Evolutionary conservation across 2,329 filamentous ascomycete species (phyloP), one percentile per base, ranked within the genome.

Genomic region (Rutstroemia sp.): DNA sequence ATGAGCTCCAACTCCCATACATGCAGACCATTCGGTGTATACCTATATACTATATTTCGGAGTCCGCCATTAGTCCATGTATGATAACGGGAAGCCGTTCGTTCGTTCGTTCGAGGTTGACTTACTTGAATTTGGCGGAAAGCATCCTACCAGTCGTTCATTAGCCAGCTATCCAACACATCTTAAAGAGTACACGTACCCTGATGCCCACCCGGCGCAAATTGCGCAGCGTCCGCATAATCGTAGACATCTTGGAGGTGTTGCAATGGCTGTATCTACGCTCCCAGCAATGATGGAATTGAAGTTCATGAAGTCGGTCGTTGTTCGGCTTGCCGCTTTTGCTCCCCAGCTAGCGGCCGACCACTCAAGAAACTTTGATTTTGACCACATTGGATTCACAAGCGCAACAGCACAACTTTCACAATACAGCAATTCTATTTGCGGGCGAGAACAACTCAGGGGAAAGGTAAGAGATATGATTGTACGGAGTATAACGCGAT

Each of bases 41-140:
- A 70, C 67, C 67, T 59, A 61, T 58, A 48, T 70, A 60, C 67
- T 70, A 65, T n/a, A 62, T 37, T 37, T 44, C 49, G 23, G 56
- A 50, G 30, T 2, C 52, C 34, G 49, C 30, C 49, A 68, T 64
- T 49, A 58, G 48, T 55, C 58, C 46, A 59, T 38, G 49, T 54
- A 45, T 58, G 30, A 3, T 34, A 34, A 50, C 59, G 62, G 53
- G 53, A 45, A 61, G 57, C 60, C 62, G 53, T 59, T 56, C 62
- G 57, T 62, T 56, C 62, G 57, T 62, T 61, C 58, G 63, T 62
- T 30, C 19, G 18, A 37, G 59, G 30, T 49, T 55, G 69, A 79
- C 87, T 76, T 89, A 95, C 89, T 77, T 92, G 85, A 81, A 97
- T 82, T 79, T 97, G 94, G 75, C 89, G 87, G 75, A 84, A 87